Evolutionary conservation across 768 basidiomycete species (phyloP).

Genomic region (Kwoniella europaea): DNA sequence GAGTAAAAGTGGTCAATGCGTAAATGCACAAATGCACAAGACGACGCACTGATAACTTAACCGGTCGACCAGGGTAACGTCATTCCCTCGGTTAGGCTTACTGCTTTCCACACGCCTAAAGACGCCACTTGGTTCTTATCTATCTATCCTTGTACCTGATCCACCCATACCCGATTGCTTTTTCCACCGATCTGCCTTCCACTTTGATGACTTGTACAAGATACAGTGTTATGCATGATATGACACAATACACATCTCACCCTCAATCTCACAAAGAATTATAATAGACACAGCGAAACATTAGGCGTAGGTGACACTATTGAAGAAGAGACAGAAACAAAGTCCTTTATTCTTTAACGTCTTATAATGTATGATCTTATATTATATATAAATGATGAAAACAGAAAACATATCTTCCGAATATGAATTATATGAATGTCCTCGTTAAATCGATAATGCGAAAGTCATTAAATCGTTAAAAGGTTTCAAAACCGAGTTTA

Average conservation of each 20-base stretch:
- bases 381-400: not conserved
- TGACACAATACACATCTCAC: not conserved
- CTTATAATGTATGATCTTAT: slow-evolving; percentile 1
- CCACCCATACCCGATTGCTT: no score
- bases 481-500: not conserved
- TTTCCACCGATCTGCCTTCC: not conserved
- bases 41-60: no score
- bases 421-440: slow-evolving; percentile 1
- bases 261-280: not conserved
- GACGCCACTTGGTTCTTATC: no score
- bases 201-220: not conserved
- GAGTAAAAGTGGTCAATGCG: no score
- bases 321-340: not conserved
- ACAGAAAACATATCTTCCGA: not conserved
- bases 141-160: no score
- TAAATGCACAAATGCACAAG: no score
- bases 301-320: not conserved
- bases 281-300: not conserved
- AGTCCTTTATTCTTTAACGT: not conserved
- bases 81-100: no score
- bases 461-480: slow-evolving; percentile 7
- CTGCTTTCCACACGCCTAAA: no score
- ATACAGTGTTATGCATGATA: slow-evolving; percentile 8
- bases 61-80: no score
- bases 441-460: not conserved